phyloP scores from a whole-genome alignment of 345 rosid genomes.

The Eucalyptus tenuipes region DNA sequence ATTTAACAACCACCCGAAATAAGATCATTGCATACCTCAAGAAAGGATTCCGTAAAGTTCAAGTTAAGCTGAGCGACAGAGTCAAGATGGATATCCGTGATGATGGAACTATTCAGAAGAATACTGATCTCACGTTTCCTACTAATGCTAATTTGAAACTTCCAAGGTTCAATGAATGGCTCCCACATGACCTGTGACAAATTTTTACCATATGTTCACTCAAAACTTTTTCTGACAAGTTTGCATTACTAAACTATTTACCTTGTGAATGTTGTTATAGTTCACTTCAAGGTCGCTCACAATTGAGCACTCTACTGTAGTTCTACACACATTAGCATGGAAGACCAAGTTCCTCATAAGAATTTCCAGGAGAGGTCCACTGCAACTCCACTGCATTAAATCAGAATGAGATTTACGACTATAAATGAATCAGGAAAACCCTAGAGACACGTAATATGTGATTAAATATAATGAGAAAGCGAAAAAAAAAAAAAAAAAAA shows the following conservation, averaged over 20 bases:
- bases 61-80: conserved; percentile 65
- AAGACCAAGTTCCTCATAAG: conserved; percentile 35
- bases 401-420: not conserved
- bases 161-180: conserved; percentile 92
- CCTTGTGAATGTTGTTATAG: conserved; percentile 86
- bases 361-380: conserved; percentile 75
- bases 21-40: conserved; percentile 43
- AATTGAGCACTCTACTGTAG: conserved; percentile 29
- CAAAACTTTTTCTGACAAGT: not conserved
- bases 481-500: not conserved
- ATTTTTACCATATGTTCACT: not conserved
- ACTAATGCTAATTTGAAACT: conserved; percentile 36
- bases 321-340: conserved; percentile 28
- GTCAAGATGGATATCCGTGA: conserved; percentile 48
- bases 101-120: conserved; percentile 33
- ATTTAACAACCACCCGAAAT: not conserved
- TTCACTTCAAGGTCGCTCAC: conserved; percentile 64
- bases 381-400: conserved; percentile 69
- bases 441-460: not conserved
- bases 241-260: not conserved
- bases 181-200: conserved; percentile 69
- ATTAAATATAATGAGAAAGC: not conserved
- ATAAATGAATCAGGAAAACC: not conserved
- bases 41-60: conserved; percentile 66
- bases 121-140: conserved; percentile 39